Evolutionary conservation across 2,329 filamentous ascomycete species (phyloP), one percentile per base, ranked within the genome.

Genomic region (Hymenoscyphus infarciens): DNA sequence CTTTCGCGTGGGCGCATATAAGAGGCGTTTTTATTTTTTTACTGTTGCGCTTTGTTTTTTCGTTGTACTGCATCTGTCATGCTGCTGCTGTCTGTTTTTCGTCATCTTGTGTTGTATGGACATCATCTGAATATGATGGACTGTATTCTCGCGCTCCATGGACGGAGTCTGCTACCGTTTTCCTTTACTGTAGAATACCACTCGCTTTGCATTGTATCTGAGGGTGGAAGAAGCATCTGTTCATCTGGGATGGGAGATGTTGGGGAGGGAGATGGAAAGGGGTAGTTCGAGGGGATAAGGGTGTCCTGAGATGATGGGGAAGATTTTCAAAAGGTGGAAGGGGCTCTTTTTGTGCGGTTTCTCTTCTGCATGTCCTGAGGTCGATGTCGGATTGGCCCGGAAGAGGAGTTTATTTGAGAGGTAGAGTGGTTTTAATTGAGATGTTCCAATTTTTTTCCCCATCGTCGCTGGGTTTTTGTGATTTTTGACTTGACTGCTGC

Each of bases 391-490:
- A 22, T 33, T 16, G 7, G 59, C 8, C 25, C 39, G 19, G 53
- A 22, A 38, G 38, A 49, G 25, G 59, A 19, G 8, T 55, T 29
- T 29, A 27, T 13, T 56, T 52, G 33, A 22, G 62, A 65, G 58
- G 66, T 66, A 69, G 66, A 59, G 64, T 62, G 62, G 61, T 67
- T 68, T 68, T 68, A 68, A 68, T 68, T 31, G 13, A 57, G 39
- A 57, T 38, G 42, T 49, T 49, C 42, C 19, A 49, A 10, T 11
- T 49, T 49, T 49, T 49, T 49, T 13, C 3, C 1, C 7, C 2
- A n/a, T 5, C n/a, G n/a, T n/a, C n/a, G 16, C 13, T 22, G 5
- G 16, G 7, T 42, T 15, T 19, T 8, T 49, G 42, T 13, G n/a
- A n/a, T 1, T 27, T 27, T 27, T 3, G 3, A 11, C 5, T 49